phyloP scores from a whole-genome alignment of 2,329 filamentous ascomycete species.

The Scolecobasidium constrictum region DNA sequence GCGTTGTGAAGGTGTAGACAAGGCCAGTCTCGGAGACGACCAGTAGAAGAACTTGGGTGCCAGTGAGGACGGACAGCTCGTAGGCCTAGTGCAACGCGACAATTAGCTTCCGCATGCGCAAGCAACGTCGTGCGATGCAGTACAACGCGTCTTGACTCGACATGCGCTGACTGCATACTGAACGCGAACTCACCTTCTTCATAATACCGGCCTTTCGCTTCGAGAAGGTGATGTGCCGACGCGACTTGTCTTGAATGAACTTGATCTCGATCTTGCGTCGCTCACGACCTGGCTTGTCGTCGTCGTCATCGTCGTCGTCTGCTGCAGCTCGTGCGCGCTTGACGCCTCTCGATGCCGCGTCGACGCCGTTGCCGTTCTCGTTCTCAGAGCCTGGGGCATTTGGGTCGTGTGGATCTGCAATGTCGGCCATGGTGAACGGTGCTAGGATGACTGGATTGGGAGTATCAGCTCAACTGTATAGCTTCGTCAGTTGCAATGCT shows the following conservation, averaged over 20 bases:
- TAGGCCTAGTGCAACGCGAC: constrained; percentile 57
- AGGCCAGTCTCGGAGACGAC: constrained; percentile 96
- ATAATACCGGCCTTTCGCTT: constrained; percentile 99
- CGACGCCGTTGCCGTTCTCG: constrained; percentile 47
- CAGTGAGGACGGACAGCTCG: constrained; percentile 91
- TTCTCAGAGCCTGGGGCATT: constrained; percentile 39
- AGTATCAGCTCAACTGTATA: too few relatives aligned
- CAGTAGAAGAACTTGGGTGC: constrained; percentile 90
- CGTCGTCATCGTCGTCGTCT: constrained; percentile 95
- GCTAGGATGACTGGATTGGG: too few relatives aligned
- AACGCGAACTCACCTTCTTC: constrained; percentile 74
- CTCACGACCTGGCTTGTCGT: constrained; percentile 95
- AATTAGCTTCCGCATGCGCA: constrained; percentile 10
- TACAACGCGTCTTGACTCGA: constrained; percentile 5
- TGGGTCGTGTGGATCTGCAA: constrained; percentile 41
- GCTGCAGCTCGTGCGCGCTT: constrained; percentile 73
- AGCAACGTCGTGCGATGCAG: constrained; percentile 13
- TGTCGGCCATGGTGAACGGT: constrained; percentile 33
- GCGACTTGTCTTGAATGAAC: constrained; percentile 99
- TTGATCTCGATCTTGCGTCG: constrained; percentile 99
- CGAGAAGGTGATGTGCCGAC: constrained; percentile 97
- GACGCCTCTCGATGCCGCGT: constrained; percentile 57
- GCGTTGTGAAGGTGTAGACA: constrained; percentile 97
- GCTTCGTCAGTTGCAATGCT: too few relatives aligned
- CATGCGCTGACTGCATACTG: not conserved